phyloP scores from a whole-genome alignment of 768 basidiomycete genomes.

The Naganishia vaughanmartiniae region DNA sequence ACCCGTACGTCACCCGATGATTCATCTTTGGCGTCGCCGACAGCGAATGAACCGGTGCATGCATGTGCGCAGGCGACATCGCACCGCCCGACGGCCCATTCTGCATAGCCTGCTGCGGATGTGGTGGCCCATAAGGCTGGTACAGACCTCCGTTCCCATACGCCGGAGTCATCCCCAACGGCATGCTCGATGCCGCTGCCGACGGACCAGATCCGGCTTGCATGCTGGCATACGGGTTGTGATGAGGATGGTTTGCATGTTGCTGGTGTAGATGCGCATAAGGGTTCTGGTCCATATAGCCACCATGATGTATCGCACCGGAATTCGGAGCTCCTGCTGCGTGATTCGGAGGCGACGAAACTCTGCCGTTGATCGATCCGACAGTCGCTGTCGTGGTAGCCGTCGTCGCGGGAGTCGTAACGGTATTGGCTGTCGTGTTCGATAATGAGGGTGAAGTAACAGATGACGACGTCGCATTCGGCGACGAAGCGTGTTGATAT shows the following conservation, averaged over 20 bases:
- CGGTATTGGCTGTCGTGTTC: conserved; percentile 4
- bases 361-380: neutral
- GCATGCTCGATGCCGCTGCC: neutral
- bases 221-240: conserved; percentile 15
- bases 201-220: neutral
- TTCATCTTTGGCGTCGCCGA: conserved; percentile 16
- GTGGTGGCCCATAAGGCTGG: neutral
- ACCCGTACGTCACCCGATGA: conserved; percentile 4
- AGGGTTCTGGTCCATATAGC: conserved; percentile 9
- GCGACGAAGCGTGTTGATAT: conserved; percentile 2
- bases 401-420: conserved; percentile 2
- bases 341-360: neutral
- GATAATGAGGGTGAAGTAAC: conserved; percentile 12
- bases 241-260: conserved; percentile 8
- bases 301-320: neutral
- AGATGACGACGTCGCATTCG: neutral
- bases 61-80: conserved; percentile 9
- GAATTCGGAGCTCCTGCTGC: neutral
- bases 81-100: neutral
- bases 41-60: conserved; percentile 4
- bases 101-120: conserved; percentile 2
- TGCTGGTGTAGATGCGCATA: conserved; percentile 18
- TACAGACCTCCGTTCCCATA: neutral
- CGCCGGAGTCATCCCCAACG: neutral
- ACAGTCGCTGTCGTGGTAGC: conserved; percentile 10